phyloP scores from a whole-genome alignment of 2,329 filamentous ascomycete genomes.

The Diaporthe vexans region DNA sequence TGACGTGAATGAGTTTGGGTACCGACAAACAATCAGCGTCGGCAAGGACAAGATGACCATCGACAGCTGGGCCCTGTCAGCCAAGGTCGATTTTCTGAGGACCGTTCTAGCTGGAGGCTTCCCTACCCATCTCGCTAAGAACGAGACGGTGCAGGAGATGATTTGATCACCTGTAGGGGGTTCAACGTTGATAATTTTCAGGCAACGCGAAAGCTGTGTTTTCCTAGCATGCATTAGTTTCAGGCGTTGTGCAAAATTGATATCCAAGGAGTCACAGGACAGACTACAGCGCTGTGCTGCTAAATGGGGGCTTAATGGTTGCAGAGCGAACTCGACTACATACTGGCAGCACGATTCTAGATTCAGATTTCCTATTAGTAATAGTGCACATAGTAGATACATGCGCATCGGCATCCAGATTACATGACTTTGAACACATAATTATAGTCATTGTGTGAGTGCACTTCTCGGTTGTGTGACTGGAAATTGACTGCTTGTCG shows the following conservation, averaged over 20 bases:
- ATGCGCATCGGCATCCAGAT: background rate
- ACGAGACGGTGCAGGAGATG: constrained; percentile 55
- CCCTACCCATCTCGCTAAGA: constrained; percentile 55
- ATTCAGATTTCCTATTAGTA: constrained; percentile 1
- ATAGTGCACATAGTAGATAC: background rate
- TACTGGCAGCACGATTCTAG: constrained; percentile 3
- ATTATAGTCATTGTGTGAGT: background rate
- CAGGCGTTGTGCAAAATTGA: constrained; percentile 33
- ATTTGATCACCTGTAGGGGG: constrained; percentile 50
- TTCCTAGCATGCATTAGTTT: background rate
- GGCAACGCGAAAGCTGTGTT: constrained; percentile 36
- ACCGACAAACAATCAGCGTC: constrained; percentile 65
- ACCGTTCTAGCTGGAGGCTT: constrained; percentile 62
- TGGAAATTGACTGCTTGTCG: background rate
- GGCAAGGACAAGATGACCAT: constrained; percentile 61
- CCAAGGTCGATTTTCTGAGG: constrained; percentile 63
- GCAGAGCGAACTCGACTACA: constrained; percentile 10
- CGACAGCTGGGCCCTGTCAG: constrained; percentile 65
- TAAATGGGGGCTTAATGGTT: background rate
- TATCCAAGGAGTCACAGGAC: constrained; percentile 36
- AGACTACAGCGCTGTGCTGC: background rate
- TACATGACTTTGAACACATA: too few species aligned
- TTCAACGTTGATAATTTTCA: constrained; percentile 42
- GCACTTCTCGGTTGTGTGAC: background rate
- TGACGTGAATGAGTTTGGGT: constrained; percentile 64